phyloP scores from a whole-genome alignment of 139 green algal genomes.

The Micractinium conductrix region DNA sequence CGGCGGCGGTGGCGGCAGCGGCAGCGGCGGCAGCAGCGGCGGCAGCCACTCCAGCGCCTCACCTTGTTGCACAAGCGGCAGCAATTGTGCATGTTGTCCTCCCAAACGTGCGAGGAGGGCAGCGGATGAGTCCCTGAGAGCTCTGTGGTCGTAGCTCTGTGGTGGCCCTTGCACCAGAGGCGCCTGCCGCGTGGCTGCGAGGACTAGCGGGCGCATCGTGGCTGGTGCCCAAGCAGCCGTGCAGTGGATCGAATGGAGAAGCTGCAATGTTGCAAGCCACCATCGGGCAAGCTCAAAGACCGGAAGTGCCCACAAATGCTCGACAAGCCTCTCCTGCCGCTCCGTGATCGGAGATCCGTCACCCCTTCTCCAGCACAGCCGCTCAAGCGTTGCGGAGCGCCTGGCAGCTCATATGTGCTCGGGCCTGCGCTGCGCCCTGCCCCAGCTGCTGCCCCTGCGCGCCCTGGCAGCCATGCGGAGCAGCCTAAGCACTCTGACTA shows the following conservation, averaged over 20 bases:
- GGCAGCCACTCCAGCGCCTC: neutral
- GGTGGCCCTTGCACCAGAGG: neutral
- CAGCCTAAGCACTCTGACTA: too few relatives aligned
- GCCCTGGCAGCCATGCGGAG: neutral
- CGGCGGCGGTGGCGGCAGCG: neutral
- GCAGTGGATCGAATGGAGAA: too few relatives aligned
- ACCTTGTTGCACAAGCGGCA: constrained; percentile 15
- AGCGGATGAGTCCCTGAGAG: neutral
- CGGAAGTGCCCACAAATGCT: neutral
- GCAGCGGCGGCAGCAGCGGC: neutral
- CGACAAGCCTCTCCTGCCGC: too few relatives aligned
- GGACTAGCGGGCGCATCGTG: too few relatives aligned
- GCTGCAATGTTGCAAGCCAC: too few relatives aligned
- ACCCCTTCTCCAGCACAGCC: too few relatives aligned
- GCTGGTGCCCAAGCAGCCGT: too few relatives aligned
- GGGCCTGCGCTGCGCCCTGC: neutral
- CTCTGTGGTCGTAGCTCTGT: constrained; percentile 1
- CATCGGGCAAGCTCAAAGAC: neutral
- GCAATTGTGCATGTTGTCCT: neutral
- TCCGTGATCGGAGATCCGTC: too few relatives aligned
- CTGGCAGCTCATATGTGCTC: too few relatives aligned
- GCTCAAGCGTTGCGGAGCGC: too few relatives aligned
- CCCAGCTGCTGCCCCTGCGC: neutral
- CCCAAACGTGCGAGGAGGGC: neutral
- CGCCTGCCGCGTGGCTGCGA: too few relatives aligned